phyloP scores from a whole-genome alignment of 805 yeast genomes.

The Candida fluviatilis region DNA sequence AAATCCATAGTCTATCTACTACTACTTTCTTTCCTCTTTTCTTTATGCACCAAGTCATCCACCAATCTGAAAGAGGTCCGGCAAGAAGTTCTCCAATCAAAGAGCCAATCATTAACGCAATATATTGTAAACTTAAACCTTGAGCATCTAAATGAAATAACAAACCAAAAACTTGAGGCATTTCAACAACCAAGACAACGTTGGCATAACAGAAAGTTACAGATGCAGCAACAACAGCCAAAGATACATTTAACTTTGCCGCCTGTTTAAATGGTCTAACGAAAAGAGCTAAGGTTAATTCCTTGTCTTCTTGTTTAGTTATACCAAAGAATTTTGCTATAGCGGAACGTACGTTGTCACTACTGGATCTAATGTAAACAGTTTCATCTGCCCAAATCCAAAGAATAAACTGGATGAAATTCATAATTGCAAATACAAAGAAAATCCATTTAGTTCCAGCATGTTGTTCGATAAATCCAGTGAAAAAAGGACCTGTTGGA shows the following conservation, averaged over 20 bases:
- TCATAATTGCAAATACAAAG: slow-evolving; percentile 12
- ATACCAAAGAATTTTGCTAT: neutral
- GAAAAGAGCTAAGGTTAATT: slow-evolving; percentile 6
- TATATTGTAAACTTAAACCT: slow-evolving; percentile 18
- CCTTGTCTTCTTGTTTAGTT: neutral
- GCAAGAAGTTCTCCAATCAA: slow-evolving; percentile 19
- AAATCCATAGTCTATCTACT: slow-evolving; percentile 17
- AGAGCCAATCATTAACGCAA: slow-evolving; percentile 19
- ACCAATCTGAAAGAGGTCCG: slow-evolving; percentile 19
- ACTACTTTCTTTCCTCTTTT: slow-evolving; percentile 8
- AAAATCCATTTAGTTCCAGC: slow-evolving; percentile 10
- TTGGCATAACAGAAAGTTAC: slow-evolving; percentile 19
- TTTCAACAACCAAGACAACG: slow-evolving; percentile 19
- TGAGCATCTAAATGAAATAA: slow-evolving; percentile 17
- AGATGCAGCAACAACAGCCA: slow-evolving; percentile 15
- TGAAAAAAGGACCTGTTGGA: slow-evolving; percentile 13
- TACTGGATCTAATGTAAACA: slow-evolving; percentile 7
- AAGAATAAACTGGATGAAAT: slow-evolving; percentile 9
- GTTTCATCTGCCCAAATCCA: slow-evolving; percentile 11
- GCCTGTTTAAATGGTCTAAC: slow-evolving; percentile 10
- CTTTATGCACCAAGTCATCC: slow-evolving; percentile 15
- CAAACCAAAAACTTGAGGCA: slow-evolving; percentile 16
- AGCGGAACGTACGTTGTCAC: neutral
- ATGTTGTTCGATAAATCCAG: slow-evolving; percentile 11
- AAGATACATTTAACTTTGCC: slow-evolving; percentile 7